phyloP scores from a whole-genome alignment of 2,329 filamentous ascomycete genomes.

The Diaporthe caulivora region DNA sequence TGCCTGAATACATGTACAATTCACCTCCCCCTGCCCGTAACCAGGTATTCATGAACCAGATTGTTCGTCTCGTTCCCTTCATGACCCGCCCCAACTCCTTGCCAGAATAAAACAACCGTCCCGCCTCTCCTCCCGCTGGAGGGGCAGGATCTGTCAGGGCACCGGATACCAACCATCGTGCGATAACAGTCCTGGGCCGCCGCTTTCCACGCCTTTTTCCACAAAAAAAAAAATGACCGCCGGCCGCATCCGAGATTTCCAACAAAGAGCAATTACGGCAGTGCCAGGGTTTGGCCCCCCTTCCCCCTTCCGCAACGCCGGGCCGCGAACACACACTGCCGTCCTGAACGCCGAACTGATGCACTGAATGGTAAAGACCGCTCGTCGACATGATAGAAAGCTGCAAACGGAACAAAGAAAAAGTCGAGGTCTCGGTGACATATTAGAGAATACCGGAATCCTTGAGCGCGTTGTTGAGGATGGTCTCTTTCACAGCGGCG shows the following conservation, averaged over 20 bases:
- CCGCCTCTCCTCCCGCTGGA: conserved; percentile 26
- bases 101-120: conserved; percentile 31
- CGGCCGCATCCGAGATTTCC: conserved; percentile 25
- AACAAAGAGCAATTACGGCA: conserved; percentile 13
- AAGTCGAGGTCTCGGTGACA: conserved; percentile 24
- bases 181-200: conserved; percentile 11
- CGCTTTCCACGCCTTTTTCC: conserved; percentile 8
- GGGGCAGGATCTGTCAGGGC: conserved; percentile 12
- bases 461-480: conserved; percentile 96
- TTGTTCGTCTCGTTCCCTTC: conserved; percentile 29
- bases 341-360: conserved; percentile 40
- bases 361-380: conserved; percentile 39
- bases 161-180: conserved; percentile 16
- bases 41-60: conserved; percentile 33
- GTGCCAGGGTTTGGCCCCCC: conserved; percentile 3
- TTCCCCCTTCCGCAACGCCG: conserved; percentile 34
- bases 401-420: conserved; percentile 30
- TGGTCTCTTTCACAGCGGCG: conserved; percentile 98
- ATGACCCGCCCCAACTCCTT: conserved; percentile 35
- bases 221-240: neutral
- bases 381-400: conserved; percentile 37
- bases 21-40: conserved; percentile 29
- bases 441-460: conserved; percentile 93
- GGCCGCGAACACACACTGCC: conserved; percentile 30
- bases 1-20: conserved; percentile 22